A percentile compares a stretch with the other conserved stretches of the same genome.
These are phyloP conservation scores for Arthrobotrys iridis DNA, from an alignment of 2,329 filamentous ascomycete genomes.

Conservation along the genomic window DNA sequence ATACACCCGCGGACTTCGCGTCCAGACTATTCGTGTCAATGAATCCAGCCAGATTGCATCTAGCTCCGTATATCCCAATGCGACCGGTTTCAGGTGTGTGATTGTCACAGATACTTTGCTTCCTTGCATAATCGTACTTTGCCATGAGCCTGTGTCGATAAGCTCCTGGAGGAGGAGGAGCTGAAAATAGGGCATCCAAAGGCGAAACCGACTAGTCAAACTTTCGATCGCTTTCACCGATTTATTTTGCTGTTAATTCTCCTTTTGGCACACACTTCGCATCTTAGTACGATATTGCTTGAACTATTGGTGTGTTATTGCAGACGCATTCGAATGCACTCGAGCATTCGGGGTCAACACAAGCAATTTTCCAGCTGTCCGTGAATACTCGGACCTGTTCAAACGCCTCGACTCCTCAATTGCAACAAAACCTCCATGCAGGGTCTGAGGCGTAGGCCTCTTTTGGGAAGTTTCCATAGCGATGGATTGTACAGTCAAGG, in stretches of 20 bases:
- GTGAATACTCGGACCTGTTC: conserved; percentile 16
- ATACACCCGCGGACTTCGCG: conserved; percentile 15
- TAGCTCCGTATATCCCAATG: conserved; percentile 5
- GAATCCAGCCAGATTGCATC: conserved; percentile 8
- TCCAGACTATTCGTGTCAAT: conserved; percentile 3
- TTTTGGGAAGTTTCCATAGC: conserved; percentile 18
- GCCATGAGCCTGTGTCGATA: not conserved
- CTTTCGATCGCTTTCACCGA: conserved; percentile 29
- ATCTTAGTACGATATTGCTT: not conserved
- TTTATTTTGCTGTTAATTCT: conserved; percentile 41
- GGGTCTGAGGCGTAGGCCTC: conserved; percentile 25
- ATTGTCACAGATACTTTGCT: conserved; percentile 8
- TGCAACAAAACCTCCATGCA: conserved; percentile 23
- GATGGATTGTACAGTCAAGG: conserved; percentile 9
- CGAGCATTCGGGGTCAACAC: not conserved
- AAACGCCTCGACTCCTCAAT: conserved; percentile 33
- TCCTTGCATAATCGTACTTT: conserved; percentile 15
- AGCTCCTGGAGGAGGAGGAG: conserved; percentile 1
- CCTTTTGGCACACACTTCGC: conserved; percentile 23
- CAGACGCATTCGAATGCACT: not conserved
- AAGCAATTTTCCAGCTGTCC: conserved; percentile 19
- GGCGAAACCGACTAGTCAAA: conserved; percentile 18
- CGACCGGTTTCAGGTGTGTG: conserved; percentile 17
- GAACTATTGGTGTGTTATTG: not conserved
- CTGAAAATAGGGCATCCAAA: conserved; percentile 14